Conservation (phyloP, 2,329 filamentous ascomycete genomes). For the Cercospora sp. region DNA sequence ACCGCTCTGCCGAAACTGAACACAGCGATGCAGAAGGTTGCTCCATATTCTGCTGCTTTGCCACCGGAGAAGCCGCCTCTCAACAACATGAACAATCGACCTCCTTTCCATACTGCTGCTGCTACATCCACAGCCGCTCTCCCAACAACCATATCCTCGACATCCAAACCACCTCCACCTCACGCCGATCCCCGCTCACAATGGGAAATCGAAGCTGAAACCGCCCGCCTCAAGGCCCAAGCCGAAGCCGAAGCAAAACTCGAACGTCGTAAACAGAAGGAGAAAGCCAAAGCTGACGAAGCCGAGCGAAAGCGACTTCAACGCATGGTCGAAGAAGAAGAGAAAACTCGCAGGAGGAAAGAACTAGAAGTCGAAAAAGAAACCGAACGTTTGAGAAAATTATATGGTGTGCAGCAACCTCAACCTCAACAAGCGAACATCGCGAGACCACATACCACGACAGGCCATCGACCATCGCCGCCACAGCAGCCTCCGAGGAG, state of each 20-base stretch:
- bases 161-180: constrained; percentile 35
- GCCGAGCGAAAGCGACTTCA: constrained; percentile 57
- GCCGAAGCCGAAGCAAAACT: constrained; percentile 49
- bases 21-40: background rate
- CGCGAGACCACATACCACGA: constrained; percentile 8
- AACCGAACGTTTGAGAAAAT: constrained; percentile 68
- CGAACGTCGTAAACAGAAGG: constrained; percentile 51
- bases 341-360: constrained; percentile 54
- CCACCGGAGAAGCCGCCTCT: background rate
- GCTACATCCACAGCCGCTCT: constrained; percentile 21
- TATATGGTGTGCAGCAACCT: constrained; percentile 60
- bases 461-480: constrained; percentile 16
- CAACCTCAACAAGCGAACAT: constrained; percentile 18
- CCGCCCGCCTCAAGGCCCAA: constrained; percentile 47
- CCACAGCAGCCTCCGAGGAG: background rate
- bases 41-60: constrained; percentile 5
- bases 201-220: constrained; percentile 55
- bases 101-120: constrained; percentile 26
- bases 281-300: constrained; percentile 61
- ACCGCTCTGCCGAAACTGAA: background rate
- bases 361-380: constrained; percentile 66
- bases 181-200: constrained; percentile 53
- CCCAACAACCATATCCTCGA: background rate
- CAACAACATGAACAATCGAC: constrained; percentile 2
- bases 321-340: constrained; percentile 55